Base-by-base conservation (phyloP, 1,284 basidiomycete genomes). In the Trametes sp. region DNA sequence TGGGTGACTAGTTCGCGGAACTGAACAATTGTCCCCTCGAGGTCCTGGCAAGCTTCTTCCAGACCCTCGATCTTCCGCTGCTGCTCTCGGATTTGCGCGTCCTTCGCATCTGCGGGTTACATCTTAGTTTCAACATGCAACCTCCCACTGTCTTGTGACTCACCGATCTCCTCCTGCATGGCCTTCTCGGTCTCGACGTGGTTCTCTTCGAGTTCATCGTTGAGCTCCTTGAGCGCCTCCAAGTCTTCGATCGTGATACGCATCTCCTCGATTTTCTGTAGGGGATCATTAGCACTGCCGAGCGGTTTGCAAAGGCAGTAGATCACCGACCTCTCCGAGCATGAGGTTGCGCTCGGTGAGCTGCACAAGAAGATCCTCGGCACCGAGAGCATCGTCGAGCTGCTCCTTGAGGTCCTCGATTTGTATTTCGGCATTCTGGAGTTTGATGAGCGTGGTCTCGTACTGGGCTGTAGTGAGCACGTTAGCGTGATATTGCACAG, bases 171-270 rank as follows among this genome's bases (percentile, higher is more conserved):
- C 59, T 94, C 94, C 70, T 96, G 91, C 66, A 99, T 79, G 44
- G 92, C 87, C 76, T 94, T 95, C 78, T 98, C 97, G 0, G 95
- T 95, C 77, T 98, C 97, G 8, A 94, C 76, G 70, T 99, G 97
- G 72, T 94, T 95, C 78, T 99, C 97, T 76, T 99, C 98, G 2
- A 99, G 84, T 77, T 99, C 98, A 69, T 99, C 97, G 66, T 91
- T 95, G 58, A 99, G 89, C 71, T 98, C 96, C 75, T 96, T 95
- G 54, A 99, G 86, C 14, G 96, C 89, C 73, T 99, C 97, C 16
- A 98, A 87, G 73, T 99, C 97, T 73, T 98, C 97, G 55, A 98
- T 95, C 0, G 93, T 94, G 58, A 94, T 90, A 6, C 92, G 87
- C 91, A 98, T 96, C 77, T 98, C 95, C 73, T 98, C 97, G 68